Percentiles rank a stretch among this genome's conserved stretches.
Evolutionary conservation across 352 stramenopile genomes (phyloP).

Genomic region (Peronospora destructor): DNA sequence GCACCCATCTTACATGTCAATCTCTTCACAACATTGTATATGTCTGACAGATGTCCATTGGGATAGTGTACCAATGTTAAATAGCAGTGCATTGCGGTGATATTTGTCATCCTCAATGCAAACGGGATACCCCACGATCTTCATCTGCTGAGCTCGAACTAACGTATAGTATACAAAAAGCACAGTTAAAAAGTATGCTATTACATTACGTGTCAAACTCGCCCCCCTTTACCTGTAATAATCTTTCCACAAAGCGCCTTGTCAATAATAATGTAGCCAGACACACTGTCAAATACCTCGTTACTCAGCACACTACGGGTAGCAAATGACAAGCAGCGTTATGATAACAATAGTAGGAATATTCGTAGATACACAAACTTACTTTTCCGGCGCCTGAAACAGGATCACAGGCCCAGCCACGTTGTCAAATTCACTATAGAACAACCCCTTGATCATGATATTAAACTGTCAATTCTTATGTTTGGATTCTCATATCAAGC

Average conservation of each 20-base stretch:
- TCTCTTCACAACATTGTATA: too few relatives aligned
- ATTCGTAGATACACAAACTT: constrained; percentile 6
- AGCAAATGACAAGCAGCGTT: background rate
- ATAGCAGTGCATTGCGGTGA: constrained; percentile 81
- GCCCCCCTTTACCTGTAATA: constrained; percentile 43
- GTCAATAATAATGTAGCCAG: constrained; percentile 87
- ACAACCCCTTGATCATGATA: constrained; percentile 76
- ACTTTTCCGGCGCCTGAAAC: constrained; percentile 82
- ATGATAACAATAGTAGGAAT: background rate
- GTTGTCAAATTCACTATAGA: constrained; percentile 92
- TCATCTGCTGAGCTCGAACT: constrained; percentile 74
- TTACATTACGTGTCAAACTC: background rate
- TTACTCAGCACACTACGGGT: constrained; percentile 62
- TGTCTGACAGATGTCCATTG: background rate
- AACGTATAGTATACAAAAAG: background rate
- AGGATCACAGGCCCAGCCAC: constrained; percentile 84
- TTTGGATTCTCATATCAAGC: background rate
- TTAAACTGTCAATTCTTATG: background rate
- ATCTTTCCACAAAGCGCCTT: constrained; percentile 84
- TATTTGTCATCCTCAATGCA: constrained; percentile 89
- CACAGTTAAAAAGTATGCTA: background rate
- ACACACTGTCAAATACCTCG: constrained; percentile 82
- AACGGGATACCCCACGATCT: constrained; percentile 82
- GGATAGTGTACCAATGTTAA: constrained; percentile 69
- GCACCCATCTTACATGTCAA: background rate